These are phyloP conservation scores for Diutina catenulata DNA, from an alignment of 1,139 yeast genomes.

Conservation along the genomic window DNA sequence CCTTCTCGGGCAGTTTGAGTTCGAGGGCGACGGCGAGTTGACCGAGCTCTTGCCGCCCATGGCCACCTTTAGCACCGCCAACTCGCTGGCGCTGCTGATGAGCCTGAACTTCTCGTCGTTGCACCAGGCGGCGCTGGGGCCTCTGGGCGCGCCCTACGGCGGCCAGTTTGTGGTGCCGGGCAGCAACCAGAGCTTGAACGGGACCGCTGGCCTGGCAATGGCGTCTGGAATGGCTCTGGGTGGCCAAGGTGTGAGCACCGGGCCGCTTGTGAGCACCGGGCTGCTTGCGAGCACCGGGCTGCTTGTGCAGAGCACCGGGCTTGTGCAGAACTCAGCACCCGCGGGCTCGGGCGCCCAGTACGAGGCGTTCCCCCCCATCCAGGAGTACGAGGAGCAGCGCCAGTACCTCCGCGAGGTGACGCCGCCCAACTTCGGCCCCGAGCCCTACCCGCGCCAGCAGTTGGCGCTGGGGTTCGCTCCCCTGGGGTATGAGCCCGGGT, in stretches of 20 bases:
- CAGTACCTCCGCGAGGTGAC: too few relatives aligned
- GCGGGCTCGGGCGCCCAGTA: too few relatives aligned
- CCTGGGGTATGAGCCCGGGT: too few relatives aligned
- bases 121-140: conserved; percentile 1
- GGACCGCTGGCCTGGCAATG: too few relatives aligned
- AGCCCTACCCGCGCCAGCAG: neutral
- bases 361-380: conserved; percentile 5
- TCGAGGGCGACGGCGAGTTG: conserved; percentile 3
- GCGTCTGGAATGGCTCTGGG: too few relatives aligned
- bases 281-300: too few relatives aligned
- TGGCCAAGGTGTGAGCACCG: too few relatives aligned
- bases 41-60: conserved; percentile 3
- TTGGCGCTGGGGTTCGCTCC: neutral
- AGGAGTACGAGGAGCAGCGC: conserved; percentile 1
- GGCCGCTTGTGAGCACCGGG: too few relatives aligned
- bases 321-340: too few relatives aligned
- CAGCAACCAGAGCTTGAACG: too few relatives aligned
- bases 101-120: neutral
- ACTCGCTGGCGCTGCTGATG: conserved; percentile 5
- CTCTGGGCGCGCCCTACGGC: neutral
- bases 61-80: conserved; percentile 5
- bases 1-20: conserved; percentile 3
- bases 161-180: too few relatives aligned
- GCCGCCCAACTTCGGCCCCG: neutral
- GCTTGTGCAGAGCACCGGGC: too few relatives aligned